Evolutionary conservation across 805 yeast genomes (phyloP), one percentile per base, ranked within the genome.

Genomic region (Limtongozyma cylindracea): DNA sequence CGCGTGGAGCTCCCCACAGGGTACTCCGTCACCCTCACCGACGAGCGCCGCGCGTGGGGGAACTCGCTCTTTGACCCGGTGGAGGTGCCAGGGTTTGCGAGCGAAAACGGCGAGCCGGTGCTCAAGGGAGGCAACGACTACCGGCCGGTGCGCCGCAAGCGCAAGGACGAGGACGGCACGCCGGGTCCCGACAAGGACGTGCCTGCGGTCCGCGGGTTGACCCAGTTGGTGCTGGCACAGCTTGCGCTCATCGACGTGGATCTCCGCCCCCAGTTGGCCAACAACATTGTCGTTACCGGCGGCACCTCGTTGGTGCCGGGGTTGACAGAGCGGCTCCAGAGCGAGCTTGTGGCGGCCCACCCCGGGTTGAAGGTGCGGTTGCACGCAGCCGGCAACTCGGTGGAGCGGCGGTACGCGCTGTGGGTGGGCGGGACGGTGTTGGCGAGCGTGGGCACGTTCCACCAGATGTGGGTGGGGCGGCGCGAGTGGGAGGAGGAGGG

Each of bases 391-490:
- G 94, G 94, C 20, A 68, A 66, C 35, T 42, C 69, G 4, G 55
- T 56, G 25, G 94, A 82, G 44, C 60, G 94, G 37, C 61, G 64
- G 30, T 71, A 61, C 37, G 73, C 78, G 27, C 55, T 84, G 6
- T 82, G 94, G 93, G 60, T 82, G 22, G 95, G 95, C 20, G 94
- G 93, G 6, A 69, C 84, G 30, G 80, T 82, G 18, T 49, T 82
- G 25, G 66, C 91, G 5, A 69, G 88, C 23, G 54, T 82, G 33
- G 95, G 95, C 16, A 76, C 93, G 3, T 82, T 82, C 55, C 95
- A 82, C 42, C 95, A 82, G 43, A 49, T 74, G 47, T 82, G 94
- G 94, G 92, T 82, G 2, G 72, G 82, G 19, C 69, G 66, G 36
- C 63, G 61, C 31, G 95, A 82, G 43, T 74, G 70, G 34, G 78